Conservation (phyloP, 768 basidiomycete genomes). For the Auricularia sp. region DNA sequence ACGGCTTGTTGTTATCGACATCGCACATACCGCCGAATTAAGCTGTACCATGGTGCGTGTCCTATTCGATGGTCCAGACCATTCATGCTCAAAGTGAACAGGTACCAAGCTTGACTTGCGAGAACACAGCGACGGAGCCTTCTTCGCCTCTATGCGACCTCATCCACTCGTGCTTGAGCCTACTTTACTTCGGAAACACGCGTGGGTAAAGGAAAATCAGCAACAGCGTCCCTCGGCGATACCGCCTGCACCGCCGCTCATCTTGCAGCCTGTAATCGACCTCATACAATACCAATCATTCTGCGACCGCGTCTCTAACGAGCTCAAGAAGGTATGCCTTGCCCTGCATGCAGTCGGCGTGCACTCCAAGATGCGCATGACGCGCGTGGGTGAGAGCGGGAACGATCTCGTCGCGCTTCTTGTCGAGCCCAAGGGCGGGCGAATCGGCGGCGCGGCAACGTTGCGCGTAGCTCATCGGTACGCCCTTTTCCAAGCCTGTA, state of each 20-base stretch:
- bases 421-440: conserved; percentile 29
- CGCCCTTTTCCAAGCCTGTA: conserved; percentile 8
- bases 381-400: conserved; percentile 60
- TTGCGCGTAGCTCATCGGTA: conserved; percentile 63
- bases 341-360: conserved; percentile 49
- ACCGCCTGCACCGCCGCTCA: conserved; percentile 19
- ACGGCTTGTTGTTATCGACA: conserved; percentile 63
- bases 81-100: neutral
- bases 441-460: conserved; percentile 61
- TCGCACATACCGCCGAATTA: conserved; percentile 59
- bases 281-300: conserved; percentile 72
- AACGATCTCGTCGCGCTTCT: conserved; percentile 44
- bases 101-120: neutral
- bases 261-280: conserved; percentile 71
- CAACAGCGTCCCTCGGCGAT: neutral
- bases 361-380: conserved; percentile 44
- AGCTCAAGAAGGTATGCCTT: conserved; percentile 41
- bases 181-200: conserved; percentile 58
- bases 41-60: conserved; percentile 60
- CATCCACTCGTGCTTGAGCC: conserved; percentile 53
- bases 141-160: conserved; percentile 45
- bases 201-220: conserved; percentile 32
- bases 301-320: conserved; percentile 48
- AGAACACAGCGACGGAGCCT: conserved; percentile 7
- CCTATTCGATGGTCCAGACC: neutral